Evolutionary conservation across 2,329 filamentous ascomycete species (phyloP).

Genomic region (Cytospora schulzeri): DNA sequence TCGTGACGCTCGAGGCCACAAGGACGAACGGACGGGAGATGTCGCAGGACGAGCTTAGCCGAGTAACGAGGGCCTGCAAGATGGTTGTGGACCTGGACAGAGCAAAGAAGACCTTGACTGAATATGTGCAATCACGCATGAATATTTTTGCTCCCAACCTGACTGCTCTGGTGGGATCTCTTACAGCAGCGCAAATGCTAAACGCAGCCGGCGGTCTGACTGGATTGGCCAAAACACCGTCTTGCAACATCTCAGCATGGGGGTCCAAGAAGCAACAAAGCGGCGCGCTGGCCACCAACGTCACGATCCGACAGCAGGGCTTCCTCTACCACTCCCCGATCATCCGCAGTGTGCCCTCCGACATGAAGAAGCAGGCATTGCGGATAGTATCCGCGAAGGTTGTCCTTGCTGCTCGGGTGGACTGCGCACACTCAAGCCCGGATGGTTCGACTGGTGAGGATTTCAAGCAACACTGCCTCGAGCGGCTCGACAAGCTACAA

Average conservation of each 20-base stretch:
- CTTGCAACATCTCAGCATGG: slow-evolving; percentile 88
- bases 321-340: slow-evolving; percentile 92
- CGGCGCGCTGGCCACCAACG: slow-evolving; percentile 84
- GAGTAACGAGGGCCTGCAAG: slow-evolving; percentile 76
- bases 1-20: slow-evolving; percentile 91
- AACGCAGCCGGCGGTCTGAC: slow-evolving; percentile 89
- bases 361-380: slow-evolving; percentile 91
- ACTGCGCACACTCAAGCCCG: slow-evolving; percentile 78
- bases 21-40: slow-evolving; percentile 83
- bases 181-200: slow-evolving; percentile 94
- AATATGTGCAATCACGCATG: slow-evolving; percentile 97
- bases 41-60: slow-evolving; percentile 71
- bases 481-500: slow-evolving; percentile 88
- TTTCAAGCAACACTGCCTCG: slow-evolving; percentile 78
- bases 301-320: slow-evolving; percentile 86
- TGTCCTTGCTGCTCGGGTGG: slow-evolving; percentile 88
- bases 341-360: slow-evolving; percentile 79
- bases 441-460: slow-evolving; percentile 84
- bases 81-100: slow-evolving; percentile 86
- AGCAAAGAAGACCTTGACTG: slow-evolving; percentile 83
- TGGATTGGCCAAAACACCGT: slow-evolving; percentile 86
- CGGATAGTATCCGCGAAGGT: slow-evolving; percentile 93
- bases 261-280: slow-evolving; percentile 85
- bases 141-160: slow-evolving; percentile 93
- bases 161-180: slow-evolving; percentile 84